Evolutionary conservation across 108 stramenopile species (phyloP).

Genomic region (Discostella pseudostelligera): DNA sequence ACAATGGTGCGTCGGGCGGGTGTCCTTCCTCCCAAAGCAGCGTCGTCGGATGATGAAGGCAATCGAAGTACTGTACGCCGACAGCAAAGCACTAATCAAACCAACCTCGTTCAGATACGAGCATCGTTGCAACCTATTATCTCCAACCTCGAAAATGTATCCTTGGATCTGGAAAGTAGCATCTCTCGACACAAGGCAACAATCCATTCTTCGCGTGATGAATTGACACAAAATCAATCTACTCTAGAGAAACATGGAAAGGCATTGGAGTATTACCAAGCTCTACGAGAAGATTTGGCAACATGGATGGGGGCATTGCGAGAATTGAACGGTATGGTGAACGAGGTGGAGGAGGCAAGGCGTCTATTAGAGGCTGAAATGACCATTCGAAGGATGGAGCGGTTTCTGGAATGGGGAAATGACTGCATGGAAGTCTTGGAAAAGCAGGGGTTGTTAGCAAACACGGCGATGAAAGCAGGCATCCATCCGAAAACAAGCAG

Average conservation of each 20-base stretch:
- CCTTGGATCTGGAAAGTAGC: slow-evolving; percentile 34
- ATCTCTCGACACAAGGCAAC: slow-evolving; percentile 36
- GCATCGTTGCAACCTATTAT: slow-evolving; percentile 36
- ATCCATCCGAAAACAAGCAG: background rate
- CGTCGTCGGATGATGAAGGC: slow-evolving; percentile 3
- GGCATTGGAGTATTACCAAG: slow-evolving; percentile 76
- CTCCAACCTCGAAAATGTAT: slow-evolving; percentile 31
- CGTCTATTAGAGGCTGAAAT: slow-evolving; percentile 43
- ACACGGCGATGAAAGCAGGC: slow-evolving; percentile 43
- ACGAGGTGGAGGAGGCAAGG: slow-evolving; percentile 46
- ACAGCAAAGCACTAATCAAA: slow-evolving; percentile 7
- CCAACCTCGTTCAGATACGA: slow-evolving; percentile 35
- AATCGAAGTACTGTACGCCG: slow-evolving; percentile 1
- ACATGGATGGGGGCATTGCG: slow-evolving; percentile 75
- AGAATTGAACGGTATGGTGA: slow-evolving; percentile 54
- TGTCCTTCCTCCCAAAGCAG: slow-evolving; percentile 28
- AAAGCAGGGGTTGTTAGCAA: slow-evolving; percentile 39
- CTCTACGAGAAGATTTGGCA: slow-evolving; percentile 54
- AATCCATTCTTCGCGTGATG: slow-evolving; percentile 32
- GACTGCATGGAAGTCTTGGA: slow-evolving; percentile 55
- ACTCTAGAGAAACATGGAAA: slow-evolving; percentile 50
- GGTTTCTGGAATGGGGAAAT: slow-evolving; percentile 56
- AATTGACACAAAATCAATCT: slow-evolving; percentile 45
- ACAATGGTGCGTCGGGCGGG: slow-evolving; percentile 71
- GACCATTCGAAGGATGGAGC: slow-evolving; percentile 24